Evolutionary conservation across 805 yeast species (phyloP), one percentile per base, ranked within the genome.

Genomic region (Zygoascus ofunaensis): DNA sequence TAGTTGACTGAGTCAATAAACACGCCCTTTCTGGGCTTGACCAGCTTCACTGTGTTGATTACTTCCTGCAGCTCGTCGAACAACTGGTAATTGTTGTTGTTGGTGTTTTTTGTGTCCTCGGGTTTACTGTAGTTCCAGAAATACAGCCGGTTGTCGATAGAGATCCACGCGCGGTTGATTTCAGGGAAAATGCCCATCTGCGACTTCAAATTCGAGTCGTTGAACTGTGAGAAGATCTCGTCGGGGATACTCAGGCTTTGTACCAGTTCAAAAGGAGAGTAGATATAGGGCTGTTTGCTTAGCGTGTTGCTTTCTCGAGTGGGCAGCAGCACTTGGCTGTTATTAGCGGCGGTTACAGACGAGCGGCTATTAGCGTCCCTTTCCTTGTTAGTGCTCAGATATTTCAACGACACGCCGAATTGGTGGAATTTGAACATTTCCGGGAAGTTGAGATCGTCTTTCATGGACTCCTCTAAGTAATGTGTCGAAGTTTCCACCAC

Each of bases 121-220:
- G n/a, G n/a, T n/a, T n/a, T n/a, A n/a, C n/a, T n/a, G 57, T 81
- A 78, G 60, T 87, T 82, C 97, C 97, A 92, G 20, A 94, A 70
- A 28, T 83, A 75, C 55, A 90, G 69, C 55, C 82, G 82, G 59
- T 82, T 81, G 57, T 87, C 97, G 26, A 80, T 76, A 2, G 82
- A 77, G 26, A 90, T 73, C 96, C 97, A 92, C 12, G 89, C 78
- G 47, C 94, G 76, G 49, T 77, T 75, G 24, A 92, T 72, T 46
- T 82, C 87, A 0, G 89, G 76, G 52, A 92, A 79, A 21, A 87
- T 65, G 12, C 98, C 98, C 78, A 85, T 80, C 47, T 80, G 78
- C 39, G 72, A 72, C 15, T 7, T n/a, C 43, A 78, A 73, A 55
- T 82, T 80, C 4, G 84, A 72, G 40, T 54, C 54, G 51, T 78